A percentile compares a stretch with the other conserved stretches of the same genome.
Evolutionary conservation across 2,329 filamentous ascomycete species (phyloP).

Genomic region (Cladosporium cucumerinum): DNA sequence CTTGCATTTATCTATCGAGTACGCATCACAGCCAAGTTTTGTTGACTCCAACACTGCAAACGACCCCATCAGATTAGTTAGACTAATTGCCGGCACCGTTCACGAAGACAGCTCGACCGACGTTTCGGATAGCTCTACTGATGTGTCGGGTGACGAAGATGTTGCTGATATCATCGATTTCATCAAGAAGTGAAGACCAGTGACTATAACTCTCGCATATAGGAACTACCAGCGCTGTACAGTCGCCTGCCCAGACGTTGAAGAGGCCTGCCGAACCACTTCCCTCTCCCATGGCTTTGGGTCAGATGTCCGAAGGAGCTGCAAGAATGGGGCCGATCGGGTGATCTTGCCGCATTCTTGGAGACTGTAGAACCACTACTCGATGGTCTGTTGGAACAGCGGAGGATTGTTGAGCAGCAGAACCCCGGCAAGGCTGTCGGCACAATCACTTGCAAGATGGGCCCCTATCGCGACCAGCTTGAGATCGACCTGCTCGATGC

Average conservation of each 20-base stretch:
- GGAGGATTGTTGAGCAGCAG: constrained; percentile 50
- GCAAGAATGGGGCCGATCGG: constrained; percentile 40
- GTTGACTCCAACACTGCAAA: neutral
- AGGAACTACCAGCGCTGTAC: neutral
- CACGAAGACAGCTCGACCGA: constrained; percentile 7
- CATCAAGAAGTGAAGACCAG: neutral
- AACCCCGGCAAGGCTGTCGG: constrained; percentile 47
- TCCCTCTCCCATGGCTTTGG: constrained; percentile 63
- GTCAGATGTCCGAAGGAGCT: constrained; percentile 55
- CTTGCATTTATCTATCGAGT: neutral
- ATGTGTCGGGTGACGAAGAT: constrained; percentile 38
- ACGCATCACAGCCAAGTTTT: neutral
- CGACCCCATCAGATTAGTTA: neutral
- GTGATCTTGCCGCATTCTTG: constrained; percentile 50
- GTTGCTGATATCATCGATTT: constrained; percentile 41
- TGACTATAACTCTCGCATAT: neutral
- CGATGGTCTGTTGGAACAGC: constrained; percentile 45
- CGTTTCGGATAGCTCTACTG: constrained; percentile 6
- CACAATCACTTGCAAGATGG: constrained; percentile 39
- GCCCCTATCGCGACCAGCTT: constrained; percentile 42
- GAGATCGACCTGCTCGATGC: constrained; percentile 57
- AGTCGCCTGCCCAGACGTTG: neutral
- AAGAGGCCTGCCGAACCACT: neutral
- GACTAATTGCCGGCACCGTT: constrained; percentile 34
- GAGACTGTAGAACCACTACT: constrained; percentile 56